phyloP scores from a whole-genome alignment of 1,284 basidiomycete species.

The Moesziomyces sp. region DNA sequence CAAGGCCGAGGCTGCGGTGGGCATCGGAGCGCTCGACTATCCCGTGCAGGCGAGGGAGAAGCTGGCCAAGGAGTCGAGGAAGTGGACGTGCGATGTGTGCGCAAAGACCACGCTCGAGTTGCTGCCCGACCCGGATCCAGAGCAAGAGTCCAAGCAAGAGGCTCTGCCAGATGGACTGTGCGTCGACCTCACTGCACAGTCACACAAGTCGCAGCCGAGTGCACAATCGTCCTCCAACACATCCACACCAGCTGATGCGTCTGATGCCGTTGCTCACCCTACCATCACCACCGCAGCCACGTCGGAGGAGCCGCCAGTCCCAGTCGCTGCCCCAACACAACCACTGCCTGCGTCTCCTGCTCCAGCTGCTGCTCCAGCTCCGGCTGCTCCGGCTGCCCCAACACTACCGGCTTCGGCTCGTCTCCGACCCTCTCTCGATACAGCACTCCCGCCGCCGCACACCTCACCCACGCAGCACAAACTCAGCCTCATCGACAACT shows the following conservation, averaged over 20 bases:
- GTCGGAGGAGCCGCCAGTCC: too few species aligned
- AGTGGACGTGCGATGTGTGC: slow-evolving; percentile 51
- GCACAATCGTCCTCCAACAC: neutral
- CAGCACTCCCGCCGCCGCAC: neutral
- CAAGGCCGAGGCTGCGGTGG: slow-evolving; percentile 78
- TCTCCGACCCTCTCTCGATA: too few species aligned
- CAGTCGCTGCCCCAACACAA: too few species aligned
- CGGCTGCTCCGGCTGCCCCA: neutral
- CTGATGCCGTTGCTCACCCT: too few species aligned
- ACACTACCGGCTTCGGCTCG: neutral
- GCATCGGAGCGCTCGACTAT: slow-evolving; percentile 89
- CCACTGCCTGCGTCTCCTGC: too few species aligned
- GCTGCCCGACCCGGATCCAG: slow-evolving; percentile 30
- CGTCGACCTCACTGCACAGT: slow-evolving; percentile 22
- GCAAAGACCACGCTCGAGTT: slow-evolving; percentile 34
- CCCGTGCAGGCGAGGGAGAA: slow-evolving; percentile 87
- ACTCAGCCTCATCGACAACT: slow-evolving; percentile 36
- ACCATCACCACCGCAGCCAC: too few species aligned
- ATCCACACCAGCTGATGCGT: neutral
- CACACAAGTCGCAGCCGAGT: slow-evolving; percentile 10
- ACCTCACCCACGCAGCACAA: slow-evolving; percentile 23
- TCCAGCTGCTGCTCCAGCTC: neutral
- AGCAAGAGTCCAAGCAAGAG: slow-evolving; percentile 6
- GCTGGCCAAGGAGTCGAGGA: slow-evolving; percentile 45
- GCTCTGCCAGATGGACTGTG: slow-evolving; percentile 27